phyloP scores from a whole-genome alignment of 306 rosid species.

The Inga oerstediana region DNA sequence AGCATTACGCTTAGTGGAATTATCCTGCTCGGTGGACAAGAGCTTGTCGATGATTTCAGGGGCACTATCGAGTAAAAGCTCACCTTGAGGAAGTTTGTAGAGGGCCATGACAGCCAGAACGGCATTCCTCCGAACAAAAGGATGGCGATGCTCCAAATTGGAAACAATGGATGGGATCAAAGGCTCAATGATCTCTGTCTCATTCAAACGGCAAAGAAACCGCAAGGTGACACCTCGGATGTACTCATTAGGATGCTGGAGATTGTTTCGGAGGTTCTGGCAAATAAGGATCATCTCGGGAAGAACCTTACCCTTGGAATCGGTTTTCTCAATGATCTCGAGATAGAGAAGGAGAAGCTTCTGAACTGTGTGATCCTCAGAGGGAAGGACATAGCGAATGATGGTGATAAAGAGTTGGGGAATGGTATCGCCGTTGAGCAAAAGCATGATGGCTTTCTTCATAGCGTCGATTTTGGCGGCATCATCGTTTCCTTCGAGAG shows the following conservation, averaged over 20 bases:
- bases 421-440: slow-evolving; percentile 86
- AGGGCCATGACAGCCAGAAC: slow-evolving; percentile 65
- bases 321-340: slow-evolving; percentile 92
- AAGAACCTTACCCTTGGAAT: slow-evolving; percentile 71
- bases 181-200: slow-evolving; percentile 73
- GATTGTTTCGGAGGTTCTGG: slow-evolving; percentile 93
- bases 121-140: slow-evolving; percentile 63
- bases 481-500: slow-evolving; percentile 78
- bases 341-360: slow-evolving; percentile 91
- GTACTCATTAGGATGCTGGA: slow-evolving; percentile 87
- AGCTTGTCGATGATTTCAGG: slow-evolving; percentile 87
- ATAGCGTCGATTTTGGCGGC: slow-evolving; percentile 74
- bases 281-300: slow-evolving; percentile 90
- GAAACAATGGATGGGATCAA: slow-evolving; percentile 63
- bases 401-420: slow-evolving; percentile 94
- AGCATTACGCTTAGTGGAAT: slow-evolving; percentile 63
- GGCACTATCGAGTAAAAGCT: slow-evolving; percentile 71
- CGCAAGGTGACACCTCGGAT: slow-evolving; percentile 85
- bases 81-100: slow-evolving; percentile 77
- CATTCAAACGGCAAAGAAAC: slow-evolving; percentile 67
- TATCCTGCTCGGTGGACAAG: slow-evolving; percentile 61
- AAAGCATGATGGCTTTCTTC: slow-evolving; percentile 87
- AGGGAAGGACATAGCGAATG: slow-evolving; percentile 88
- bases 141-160: slow-evolving; percentile 69
- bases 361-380: slow-evolving; percentile 96